These are phyloP conservation scores for Spencermartinsiella europaea DNA, from an alignment of 805 yeast species.

Conservation along the genomic window DNA sequence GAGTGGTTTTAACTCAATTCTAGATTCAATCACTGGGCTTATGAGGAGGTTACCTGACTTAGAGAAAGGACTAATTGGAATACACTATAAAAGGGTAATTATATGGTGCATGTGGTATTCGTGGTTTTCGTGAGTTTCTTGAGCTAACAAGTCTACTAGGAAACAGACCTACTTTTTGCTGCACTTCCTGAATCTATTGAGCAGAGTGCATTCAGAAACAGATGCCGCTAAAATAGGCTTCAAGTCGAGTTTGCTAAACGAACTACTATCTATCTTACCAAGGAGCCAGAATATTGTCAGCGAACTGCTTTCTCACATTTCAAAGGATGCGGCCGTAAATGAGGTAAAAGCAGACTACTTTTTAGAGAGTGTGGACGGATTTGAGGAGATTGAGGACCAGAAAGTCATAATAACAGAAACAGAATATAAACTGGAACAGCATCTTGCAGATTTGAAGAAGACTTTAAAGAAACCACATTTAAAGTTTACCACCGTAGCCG, in stretches of 20 bases:
- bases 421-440: slow-evolving; percentile 46
- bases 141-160: slow-evolving; percentile 39
- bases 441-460: slow-evolving; percentile 43
- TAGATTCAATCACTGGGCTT: slow-evolving; percentile 28
- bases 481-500: slow-evolving; percentile 50
- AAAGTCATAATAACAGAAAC: slow-evolving; percentile 24
- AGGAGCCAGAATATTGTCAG: slow-evolving; percentile 30
- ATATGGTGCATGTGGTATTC: too few relatives aligned
- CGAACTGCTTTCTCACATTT: slow-evolving; percentile 22
- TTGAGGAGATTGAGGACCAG: slow-evolving; percentile 9
- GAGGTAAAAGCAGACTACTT: slow-evolving; percentile 26
- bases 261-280: slow-evolving; percentile 37
- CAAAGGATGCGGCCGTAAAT: slow-evolving; percentile 23
- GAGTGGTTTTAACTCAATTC: slow-evolving; percentile 10
- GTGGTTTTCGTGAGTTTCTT: too few relatives aligned
- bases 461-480: slow-evolving; percentile 53
- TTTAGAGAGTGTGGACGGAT: slow-evolving; percentile 18
- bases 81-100: slow-evolving; percentile 45
- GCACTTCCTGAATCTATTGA: slow-evolving; percentile 37
- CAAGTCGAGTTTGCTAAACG: slow-evolving; percentile 35
- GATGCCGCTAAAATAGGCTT: slow-evolving; percentile 20
- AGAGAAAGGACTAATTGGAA: slow-evolving; percentile 50
- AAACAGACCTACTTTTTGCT: slow-evolving; percentile 56
- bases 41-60: slow-evolving; percentile 48
- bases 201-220: slow-evolving; percentile 25